phyloP scores from a whole-genome alignment of 192 early-diverging fungal species.

The Coemansia sp. region DNA sequence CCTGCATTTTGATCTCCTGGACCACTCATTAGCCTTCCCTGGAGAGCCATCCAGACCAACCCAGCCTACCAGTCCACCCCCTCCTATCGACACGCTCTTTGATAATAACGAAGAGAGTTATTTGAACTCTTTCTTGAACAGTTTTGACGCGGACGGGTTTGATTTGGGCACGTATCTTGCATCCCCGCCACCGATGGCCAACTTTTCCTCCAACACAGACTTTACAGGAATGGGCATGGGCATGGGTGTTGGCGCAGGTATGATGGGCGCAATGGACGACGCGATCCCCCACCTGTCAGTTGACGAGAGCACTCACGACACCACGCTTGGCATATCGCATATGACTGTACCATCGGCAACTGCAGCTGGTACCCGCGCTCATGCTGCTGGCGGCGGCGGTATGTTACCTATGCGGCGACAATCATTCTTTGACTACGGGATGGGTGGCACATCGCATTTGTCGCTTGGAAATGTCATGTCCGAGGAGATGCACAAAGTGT shows the following conservation, averaged over 20 bases:
- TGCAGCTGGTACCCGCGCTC: background rate
- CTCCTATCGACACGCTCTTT: slow-evolving; percentile 29
- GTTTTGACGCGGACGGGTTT: slow-evolving; percentile 46
- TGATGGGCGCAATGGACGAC: slow-evolving; percentile 53
- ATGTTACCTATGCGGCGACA: slow-evolving; percentile 28
- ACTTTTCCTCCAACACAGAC: slow-evolving; percentile 35
- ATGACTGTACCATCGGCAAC: background rate
- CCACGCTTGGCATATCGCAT: slow-evolving; percentile 18
- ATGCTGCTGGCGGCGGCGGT: slow-evolving; percentile 9
- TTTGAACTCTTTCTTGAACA: slow-evolving; percentile 48
- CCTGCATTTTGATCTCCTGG: slow-evolving; percentile 3
- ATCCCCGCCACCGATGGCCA: slow-evolving; percentile 41
- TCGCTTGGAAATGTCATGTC: slow-evolving; percentile 49
- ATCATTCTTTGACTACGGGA: slow-evolving; percentile 42
- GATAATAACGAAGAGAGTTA: slow-evolving; percentile 50
- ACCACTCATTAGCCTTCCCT: background rate
- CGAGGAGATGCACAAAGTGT: slow-evolving; percentile 50
- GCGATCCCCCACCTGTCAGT: slow-evolving; percentile 49
- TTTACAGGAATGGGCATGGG: slow-evolving; percentile 43
- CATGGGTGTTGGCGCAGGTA: slow-evolving; percentile 50
- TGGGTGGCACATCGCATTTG: slow-evolving; percentile 40
- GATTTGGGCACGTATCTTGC: slow-evolving; percentile 32
- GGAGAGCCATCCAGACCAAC: background rate
- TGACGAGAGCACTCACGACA: slow-evolving; percentile 22
- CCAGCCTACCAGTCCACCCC: background rate